A percentile compares a stretch with the other conserved stretches of the same genome.
phyloP scores from a whole-genome alignment of 495 filamentous ascomycete genomes.

The Melanomma pulvis-pyrius region DNA sequence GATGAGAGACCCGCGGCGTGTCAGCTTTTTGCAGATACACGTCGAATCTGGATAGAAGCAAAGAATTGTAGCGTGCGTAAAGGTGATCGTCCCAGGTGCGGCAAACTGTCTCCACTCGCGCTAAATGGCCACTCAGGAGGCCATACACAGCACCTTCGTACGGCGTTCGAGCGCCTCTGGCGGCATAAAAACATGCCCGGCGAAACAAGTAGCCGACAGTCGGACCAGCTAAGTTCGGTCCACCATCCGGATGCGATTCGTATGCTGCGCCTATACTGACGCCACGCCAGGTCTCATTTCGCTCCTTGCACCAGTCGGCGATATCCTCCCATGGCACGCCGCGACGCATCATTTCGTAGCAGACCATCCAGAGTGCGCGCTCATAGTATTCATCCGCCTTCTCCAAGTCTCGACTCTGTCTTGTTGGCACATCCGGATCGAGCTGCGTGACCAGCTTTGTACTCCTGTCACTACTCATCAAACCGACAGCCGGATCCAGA shows the following conservation, averaged over 20 bases:
- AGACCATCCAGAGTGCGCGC: constrained; percentile 81
- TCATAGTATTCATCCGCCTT: constrained; percentile 84
- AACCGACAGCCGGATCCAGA: constrained; percentile 52
- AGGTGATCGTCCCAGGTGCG: constrained; percentile 84
- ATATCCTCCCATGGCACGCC: constrained; percentile 72
- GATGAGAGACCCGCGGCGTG: constrained; percentile 47
- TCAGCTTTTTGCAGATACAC: constrained; percentile 56
- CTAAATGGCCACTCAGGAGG: constrained; percentile 78
- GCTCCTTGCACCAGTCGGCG: constrained; percentile 75
- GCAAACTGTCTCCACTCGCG: constrained; percentile 75
- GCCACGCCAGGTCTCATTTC: constrained; percentile 84
- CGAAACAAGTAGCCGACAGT: constrained; percentile 66
- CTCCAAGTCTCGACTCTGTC: constrained; percentile 74
- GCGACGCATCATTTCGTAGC: constrained; percentile 84
- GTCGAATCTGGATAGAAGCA: constrained; percentile 72
- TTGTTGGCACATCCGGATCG: constrained; percentile 84
- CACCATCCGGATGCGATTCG: constrained; percentile 20
- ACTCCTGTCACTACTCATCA: constrained; percentile 60
- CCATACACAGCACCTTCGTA: constrained; percentile 91
- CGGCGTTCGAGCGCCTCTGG: constrained; percentile 63
- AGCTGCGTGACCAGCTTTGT: constrained; percentile 80
- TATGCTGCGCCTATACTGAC: constrained; percentile 60
- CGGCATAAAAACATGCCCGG: constrained; percentile 76
- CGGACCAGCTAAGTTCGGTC: constrained; percentile 46
- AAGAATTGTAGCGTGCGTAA: constrained; percentile 85